These are phyloP conservation scores for Austroboletus eburneus DNA, from an alignment of 768 basidiomycete genomes.

Conservation along the genomic window DNA sequence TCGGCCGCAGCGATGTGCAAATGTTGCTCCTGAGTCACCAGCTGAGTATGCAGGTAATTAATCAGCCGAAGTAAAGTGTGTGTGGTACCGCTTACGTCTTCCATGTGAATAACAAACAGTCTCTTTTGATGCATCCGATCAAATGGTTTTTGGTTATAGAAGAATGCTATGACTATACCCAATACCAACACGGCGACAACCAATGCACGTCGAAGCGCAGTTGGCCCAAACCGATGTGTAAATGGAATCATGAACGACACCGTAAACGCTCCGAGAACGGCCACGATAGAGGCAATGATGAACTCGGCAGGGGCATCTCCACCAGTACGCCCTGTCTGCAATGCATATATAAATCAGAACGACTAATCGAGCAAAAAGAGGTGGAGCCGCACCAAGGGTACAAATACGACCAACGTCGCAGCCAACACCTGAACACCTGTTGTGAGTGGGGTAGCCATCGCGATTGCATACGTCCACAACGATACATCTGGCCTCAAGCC, in stretches of 20 bases:
- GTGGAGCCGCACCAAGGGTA: constrained; percentile 61
- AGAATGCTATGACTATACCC: constrained; percentile 52
- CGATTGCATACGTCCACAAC: constrained; percentile 61
- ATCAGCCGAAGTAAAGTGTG: not conserved
- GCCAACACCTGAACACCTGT: constrained; percentile 54
- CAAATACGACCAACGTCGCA: constrained; percentile 79
- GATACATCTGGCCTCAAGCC: constrained; percentile 37
- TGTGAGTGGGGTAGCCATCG: constrained; percentile 50
- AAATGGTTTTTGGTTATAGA: constrained; percentile 60
- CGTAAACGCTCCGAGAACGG: constrained; percentile 50
- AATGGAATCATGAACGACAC: constrained; percentile 67
- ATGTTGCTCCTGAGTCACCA: constrained; percentile 66
- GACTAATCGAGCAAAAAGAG: not conserved
- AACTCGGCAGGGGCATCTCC: constrained; percentile 82
- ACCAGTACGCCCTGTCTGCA: constrained; percentile 78
- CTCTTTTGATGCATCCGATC: constrained; percentile 86
- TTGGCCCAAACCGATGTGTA: constrained; percentile 61
- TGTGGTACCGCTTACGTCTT: constrained; percentile 58
- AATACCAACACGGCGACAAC: constrained; percentile 45
- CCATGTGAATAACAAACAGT: constrained; percentile 75
- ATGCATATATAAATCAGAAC: not conserved
- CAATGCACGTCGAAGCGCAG: constrained; percentile 36
- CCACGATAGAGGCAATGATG: constrained; percentile 78
- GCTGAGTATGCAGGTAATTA: constrained; percentile 36
- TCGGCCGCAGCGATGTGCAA: constrained; percentile 83